These are phyloP conservation scores for Neofusicoccum parvum DNA, from an alignment of 2,329 filamentous ascomycete genomes.

Conservation along the genomic window DNA sequence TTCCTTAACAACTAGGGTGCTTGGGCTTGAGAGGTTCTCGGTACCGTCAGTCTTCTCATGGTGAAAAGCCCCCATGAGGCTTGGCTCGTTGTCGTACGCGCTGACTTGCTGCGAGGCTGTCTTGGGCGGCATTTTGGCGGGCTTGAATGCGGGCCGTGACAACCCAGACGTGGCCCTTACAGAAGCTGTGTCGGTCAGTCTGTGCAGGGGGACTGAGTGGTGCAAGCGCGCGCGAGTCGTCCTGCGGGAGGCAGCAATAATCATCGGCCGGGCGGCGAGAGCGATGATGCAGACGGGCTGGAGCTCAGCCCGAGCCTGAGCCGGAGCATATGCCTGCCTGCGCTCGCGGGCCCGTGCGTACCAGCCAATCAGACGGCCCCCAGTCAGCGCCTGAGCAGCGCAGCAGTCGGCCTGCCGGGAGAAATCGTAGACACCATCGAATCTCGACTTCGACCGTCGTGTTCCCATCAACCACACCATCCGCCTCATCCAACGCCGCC, in stretches of 20 bases:
- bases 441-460: conserved; percentile 19
- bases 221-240: background rate
- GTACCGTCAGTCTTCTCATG: background rate
- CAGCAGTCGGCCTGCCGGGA: background rate
- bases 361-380: background rate
- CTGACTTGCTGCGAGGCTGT: conserved; percentile 11
- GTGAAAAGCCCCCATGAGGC: background rate
- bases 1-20: conserved; percentile 24
- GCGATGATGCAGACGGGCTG: background rate
- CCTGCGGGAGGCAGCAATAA: background rate
- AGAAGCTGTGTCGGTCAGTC: background rate
- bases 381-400: background rate
- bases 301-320: background rate
- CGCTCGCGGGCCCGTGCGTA: background rate
- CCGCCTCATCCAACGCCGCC: conserved; percentile 27
- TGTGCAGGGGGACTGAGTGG: background rate
- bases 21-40: background rate
- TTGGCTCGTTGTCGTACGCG: conserved; percentile 1
- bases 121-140: conserved; percentile 7
- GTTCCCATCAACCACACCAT: conserved; percentile 28
- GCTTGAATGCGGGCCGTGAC: background rate
- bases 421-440: conserved; percentile 18
- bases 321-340: background rate
- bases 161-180: background rate
- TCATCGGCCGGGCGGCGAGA: background rate